Percentiles rank a stretch among this genome's conserved stretches.
These are phyloP conservation scores for Phylloporus scabripes DNA, from an alignment of 768 basidiomycete genomes.

Conservation along the genomic window DNA sequence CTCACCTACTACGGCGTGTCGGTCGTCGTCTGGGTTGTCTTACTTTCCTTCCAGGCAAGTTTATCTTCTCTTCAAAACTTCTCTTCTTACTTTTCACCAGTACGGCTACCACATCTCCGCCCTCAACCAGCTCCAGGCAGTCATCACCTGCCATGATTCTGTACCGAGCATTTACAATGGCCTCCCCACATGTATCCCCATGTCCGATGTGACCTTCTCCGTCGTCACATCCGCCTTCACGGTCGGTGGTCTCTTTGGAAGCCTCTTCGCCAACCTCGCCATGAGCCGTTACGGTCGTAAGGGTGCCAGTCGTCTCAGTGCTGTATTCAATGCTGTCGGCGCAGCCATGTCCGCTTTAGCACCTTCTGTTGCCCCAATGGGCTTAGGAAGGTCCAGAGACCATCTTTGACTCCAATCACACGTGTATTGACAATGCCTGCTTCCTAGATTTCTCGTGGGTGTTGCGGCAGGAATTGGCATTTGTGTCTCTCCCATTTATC, in stretches of 20 bases:
- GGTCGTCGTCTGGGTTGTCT: slow-evolving; percentile 63
- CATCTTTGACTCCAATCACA: not conserved
- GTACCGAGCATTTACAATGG: slow-evolving; percentile 24
- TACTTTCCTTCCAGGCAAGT: slow-evolving; percentile 50
- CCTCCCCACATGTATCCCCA: slow-evolving; percentile 71
- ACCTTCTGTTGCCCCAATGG: slow-evolving; percentile 47
- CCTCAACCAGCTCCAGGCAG: slow-evolving; percentile 81
- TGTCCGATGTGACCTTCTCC: slow-evolving; percentile 75
- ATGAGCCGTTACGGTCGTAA: slow-evolving; percentile 72
- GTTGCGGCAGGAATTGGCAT: slow-evolving; percentile 66
- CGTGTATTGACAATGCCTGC: not conserved
- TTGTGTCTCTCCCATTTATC: slow-evolving; percentile 77
- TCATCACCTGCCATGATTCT: slow-evolving; percentile 59
- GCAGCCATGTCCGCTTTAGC: slow-evolving; percentile 63
- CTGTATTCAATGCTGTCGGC: slow-evolving; percentile 52
- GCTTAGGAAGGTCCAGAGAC: slow-evolving; percentile 58
- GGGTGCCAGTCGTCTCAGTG: slow-evolving; percentile 56
- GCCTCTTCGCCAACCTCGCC: slow-evolving; percentile 56
- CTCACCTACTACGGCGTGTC: slow-evolving; percentile 55
- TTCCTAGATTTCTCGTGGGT: slow-evolving; percentile 57
- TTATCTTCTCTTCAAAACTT: not conserved
- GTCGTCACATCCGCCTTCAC: slow-evolving; percentile 83
- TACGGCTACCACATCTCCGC: slow-evolving; percentile 94
- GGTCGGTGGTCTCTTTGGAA: slow-evolving; percentile 79
- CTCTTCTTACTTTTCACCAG: slow-evolving; percentile 28